Percentiles rank a stretch among this genome's conserved stretches.
Evolutionary conservation across 2,329 filamentous ascomycete genomes (phyloP).

Genomic region (Fusarium sp.): DNA sequence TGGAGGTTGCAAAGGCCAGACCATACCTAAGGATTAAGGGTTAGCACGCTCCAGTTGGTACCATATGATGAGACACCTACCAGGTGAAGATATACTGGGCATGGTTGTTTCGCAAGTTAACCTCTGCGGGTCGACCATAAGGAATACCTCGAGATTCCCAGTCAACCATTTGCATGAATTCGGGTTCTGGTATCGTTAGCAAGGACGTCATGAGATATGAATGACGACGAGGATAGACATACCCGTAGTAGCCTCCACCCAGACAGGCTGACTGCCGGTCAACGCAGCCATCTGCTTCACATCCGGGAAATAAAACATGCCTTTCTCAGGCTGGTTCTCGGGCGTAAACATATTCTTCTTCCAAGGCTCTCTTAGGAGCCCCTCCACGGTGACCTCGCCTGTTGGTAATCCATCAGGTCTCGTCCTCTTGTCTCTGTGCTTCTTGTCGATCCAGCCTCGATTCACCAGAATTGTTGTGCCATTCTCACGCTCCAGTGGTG

Average conservation of each 20-base stretch:
- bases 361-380: slow-evolving; percentile 87
- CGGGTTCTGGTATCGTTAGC: slow-evolving; percentile 69
- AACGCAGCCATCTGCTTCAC: slow-evolving; percentile 89
- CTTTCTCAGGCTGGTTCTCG: slow-evolving; percentile 82
- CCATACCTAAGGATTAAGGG: slow-evolving; percentile 74
- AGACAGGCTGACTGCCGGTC: slow-evolving; percentile 86
- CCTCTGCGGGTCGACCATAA: slow-evolving; percentile 86
- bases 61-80: slow-evolving; percentile 63
- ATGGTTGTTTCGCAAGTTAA: slow-evolving; percentile 96
- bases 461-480: slow-evolving; percentile 84
- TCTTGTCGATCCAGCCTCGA: slow-evolving; percentile 90
- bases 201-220: neutral
- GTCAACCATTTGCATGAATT: slow-evolving; percentile 79
- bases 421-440: slow-evolving; percentile 72
- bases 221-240: slow-evolving; percentile 44
- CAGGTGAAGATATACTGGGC: slow-evolving; percentile 99
- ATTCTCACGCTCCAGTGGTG: slow-evolving; percentile 80
- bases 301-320: slow-evolving; percentile 95
- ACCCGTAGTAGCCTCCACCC: slow-evolving; percentile 97
- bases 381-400: slow-evolving; percentile 82
- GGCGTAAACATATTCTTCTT: slow-evolving; percentile 99
- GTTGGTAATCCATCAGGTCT: slow-evolving; percentile 72
- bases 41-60: neutral
- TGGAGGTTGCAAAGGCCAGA: slow-evolving; percentile 81
- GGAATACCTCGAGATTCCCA: slow-evolving; percentile 85